A percentile compares a stretch with the other conserved stretches of the same genome.
These are phyloP conservation scores for Cynanchum wilfordii DNA, from an alignment of 257 asterid genomes.

Conservation along the genomic window DNA sequence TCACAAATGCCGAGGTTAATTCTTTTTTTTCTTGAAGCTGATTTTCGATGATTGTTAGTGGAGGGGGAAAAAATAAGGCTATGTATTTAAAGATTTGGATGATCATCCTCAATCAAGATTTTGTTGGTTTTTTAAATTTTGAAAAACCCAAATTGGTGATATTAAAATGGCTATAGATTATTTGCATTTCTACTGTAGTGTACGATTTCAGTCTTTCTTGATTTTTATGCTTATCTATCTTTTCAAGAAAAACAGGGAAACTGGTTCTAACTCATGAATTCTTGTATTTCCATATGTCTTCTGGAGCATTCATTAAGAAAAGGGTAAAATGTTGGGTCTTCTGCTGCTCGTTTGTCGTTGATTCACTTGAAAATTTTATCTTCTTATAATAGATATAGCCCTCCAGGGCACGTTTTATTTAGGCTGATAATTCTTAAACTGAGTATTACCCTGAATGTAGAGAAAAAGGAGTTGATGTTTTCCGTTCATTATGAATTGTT, in stretches of 20 bases:
- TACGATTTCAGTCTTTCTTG: neutral
- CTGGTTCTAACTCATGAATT: neutral
- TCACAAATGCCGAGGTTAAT: conserved; percentile 60
- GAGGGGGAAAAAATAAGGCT: neutral
- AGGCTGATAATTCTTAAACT: neutral
- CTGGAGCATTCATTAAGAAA: no score
- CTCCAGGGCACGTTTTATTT: neutral
- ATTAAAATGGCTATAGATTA: neutral
- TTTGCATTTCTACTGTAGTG: neutral
- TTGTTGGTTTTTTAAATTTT: neutral
- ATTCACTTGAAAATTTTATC: neutral
- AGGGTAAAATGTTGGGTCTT: neutral
- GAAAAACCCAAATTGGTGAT: neutral
- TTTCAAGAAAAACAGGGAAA: neutral
- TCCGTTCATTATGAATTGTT: neutral
- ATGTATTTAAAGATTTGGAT: neutral
- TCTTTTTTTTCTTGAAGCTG: neutral
- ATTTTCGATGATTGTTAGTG: neutral
- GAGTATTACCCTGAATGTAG: neutral
- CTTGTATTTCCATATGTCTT: neutral
- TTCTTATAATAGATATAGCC: neutral
- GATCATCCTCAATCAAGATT: neutral
- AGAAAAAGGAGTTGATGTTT: neutral
- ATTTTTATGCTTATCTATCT: neutral
- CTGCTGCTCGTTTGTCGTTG: neutral